Evolutionary conservation across 306 rosid species (phyloP).

Genomic region (Vigna hirtella): DNA sequence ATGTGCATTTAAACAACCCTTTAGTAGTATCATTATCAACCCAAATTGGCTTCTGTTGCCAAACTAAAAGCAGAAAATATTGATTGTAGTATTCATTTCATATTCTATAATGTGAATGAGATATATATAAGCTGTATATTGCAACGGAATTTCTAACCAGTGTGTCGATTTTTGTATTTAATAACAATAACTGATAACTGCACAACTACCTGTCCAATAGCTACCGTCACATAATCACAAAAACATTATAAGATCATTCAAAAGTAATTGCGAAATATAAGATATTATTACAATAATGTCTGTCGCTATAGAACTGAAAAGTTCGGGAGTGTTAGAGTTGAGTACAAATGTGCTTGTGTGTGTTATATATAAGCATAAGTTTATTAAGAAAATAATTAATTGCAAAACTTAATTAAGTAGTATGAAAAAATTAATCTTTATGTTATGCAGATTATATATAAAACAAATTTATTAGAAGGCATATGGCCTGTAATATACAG

Average conservation of each 20-base stretch:
- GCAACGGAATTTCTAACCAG: not conserved
- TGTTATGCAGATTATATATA: not conserved
- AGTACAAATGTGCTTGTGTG: not conserved
- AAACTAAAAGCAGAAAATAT: not conserved
- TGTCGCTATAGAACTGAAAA: not conserved
- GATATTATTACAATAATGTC: not conserved
- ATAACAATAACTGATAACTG: not conserved
- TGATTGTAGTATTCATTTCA: not conserved
- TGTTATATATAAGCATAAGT: not conserved
- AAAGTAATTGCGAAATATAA: not conserved
- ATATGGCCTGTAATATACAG: not conserved
- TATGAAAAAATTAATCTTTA: not conserved
- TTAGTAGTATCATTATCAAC: not conserved
- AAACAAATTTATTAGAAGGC: not conserved
- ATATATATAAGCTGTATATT: not conserved
- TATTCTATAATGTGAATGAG: not conserved
- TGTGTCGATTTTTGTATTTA: not conserved
- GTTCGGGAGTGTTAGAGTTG: not conserved
- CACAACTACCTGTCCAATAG: not conserved
- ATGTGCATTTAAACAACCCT: not conserved
- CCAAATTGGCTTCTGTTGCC: conserved; percentile 1
- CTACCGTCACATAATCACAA: not conserved
- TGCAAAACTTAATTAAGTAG: not conserved
- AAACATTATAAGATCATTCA: not conserved
- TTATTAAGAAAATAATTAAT: not conserved